These are phyloP conservation scores for Vicia faba DNA, from an alignment of 306 rosid genomes.

Conservation along the genomic window DNA sequence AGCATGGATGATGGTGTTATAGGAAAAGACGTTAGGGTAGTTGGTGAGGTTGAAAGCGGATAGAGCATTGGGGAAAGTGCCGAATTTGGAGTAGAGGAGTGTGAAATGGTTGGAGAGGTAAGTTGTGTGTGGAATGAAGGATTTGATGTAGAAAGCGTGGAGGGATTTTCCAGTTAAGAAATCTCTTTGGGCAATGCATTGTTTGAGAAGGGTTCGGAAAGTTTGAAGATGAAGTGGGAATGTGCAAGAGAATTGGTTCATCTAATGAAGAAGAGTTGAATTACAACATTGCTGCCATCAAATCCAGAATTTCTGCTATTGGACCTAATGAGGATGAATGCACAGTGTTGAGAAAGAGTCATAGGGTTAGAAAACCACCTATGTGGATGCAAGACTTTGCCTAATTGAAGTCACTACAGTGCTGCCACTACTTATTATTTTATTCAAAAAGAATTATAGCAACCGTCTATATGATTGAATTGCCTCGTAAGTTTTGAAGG, in stretches of 20 bases:
- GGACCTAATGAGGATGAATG: no score
- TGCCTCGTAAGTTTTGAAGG: no score
- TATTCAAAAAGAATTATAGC: no score
- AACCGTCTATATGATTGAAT: no score
- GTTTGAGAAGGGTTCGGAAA: constrained; percentile 54
- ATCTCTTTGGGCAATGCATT: constrained; percentile 41
- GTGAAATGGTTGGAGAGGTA: constrained; percentile 55
- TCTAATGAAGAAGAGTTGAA: constrained; percentile 1
- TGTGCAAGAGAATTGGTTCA: constrained; percentile 21
- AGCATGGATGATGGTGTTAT: constrained; percentile 62
- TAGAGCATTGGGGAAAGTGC: constrained; percentile 36
- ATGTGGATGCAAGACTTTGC: no score
- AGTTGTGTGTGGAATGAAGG: constrained; percentile 46
- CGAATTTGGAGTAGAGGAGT: constrained; percentile 49
- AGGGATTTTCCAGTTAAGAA: constrained; percentile 51
- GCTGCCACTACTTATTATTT: no score
- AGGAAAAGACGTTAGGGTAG: constrained; percentile 60
- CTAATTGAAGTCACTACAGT: no score
- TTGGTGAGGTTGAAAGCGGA: constrained; percentile 37
- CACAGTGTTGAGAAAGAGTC: no score
- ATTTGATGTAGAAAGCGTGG: constrained; percentile 50
- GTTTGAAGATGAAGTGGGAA: constrained; percentile 41
- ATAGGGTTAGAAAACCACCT: no score
- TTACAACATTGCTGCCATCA: no score
- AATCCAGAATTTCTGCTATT: no score